A percentile compares a stretch with the other conserved stretches of the same genome.
Conservation (phyloP, 2,329 filamentous ascomycete genomes). For the Diplodia corticola region DNA sequence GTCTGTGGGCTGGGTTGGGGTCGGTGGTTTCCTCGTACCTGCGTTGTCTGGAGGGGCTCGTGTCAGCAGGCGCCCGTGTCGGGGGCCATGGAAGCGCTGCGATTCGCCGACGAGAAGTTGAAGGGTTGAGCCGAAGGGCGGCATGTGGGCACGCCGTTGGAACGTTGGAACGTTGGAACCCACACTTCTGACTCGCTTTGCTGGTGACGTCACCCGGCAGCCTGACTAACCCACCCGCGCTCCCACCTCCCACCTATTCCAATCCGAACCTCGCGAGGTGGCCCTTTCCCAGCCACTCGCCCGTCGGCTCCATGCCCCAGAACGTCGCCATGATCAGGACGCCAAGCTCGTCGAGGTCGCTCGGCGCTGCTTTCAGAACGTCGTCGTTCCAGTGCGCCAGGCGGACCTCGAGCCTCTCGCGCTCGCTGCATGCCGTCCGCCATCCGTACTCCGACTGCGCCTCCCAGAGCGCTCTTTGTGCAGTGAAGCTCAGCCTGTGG, state of each 20-base stretch:
- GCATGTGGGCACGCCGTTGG: not conserved
- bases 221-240: not conserved
- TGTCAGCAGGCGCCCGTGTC: not conserved
- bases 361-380: slow-evolving; percentile 22
- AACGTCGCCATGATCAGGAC: slow-evolving; percentile 26
- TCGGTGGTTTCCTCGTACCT: slow-evolving; percentile 7
- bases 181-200: not conserved
- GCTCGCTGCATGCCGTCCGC: slow-evolving; percentile 21
- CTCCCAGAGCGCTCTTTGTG: slow-evolving; percentile 25
- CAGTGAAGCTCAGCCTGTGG: slow-evolving; percentile 23
- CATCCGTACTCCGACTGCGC: slow-evolving; percentile 24
- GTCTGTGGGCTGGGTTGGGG: not conserved
- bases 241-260: not conserved
- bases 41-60: not conserved
- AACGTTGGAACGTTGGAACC: not conserved
- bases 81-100: not conserved
- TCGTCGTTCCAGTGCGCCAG: slow-evolving; percentile 22
- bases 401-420: slow-evolving; percentile 17
- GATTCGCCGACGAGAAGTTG: slow-evolving; percentile 6
- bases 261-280: not conserved
- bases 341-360: slow-evolving; percentile 28
- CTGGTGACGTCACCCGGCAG: not conserved
- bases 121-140: not conserved
- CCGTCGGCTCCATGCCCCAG: slow-evolving; percentile 22
- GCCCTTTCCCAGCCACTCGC: slow-evolving; percentile 23